phyloP scores from a whole-genome alignment of 2,329 filamentous ascomycete species.

The Fusarium cyanostomum region DNA sequence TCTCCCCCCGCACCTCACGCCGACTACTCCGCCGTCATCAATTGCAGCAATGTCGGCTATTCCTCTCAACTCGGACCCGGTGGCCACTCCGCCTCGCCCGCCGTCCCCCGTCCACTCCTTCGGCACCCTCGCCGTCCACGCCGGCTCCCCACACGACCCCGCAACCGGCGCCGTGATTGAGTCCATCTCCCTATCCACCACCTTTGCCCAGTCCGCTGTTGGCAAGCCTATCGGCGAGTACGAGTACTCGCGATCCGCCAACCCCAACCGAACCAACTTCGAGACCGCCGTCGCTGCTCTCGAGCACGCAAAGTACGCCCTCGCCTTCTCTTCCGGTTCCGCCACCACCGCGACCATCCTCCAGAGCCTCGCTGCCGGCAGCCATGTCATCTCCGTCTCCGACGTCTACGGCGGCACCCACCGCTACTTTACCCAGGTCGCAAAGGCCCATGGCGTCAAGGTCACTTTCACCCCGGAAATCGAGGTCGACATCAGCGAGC shows the following conservation, averaged over 20 bases:
- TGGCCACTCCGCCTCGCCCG: conserved; percentile 78
- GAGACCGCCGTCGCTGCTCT: conserved; percentile 90
- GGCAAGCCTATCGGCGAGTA: conserved; percentile 88
- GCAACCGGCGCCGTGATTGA: conserved; percentile 95
- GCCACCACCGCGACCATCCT: conserved; percentile 93
- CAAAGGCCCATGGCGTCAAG: conserved; percentile 89
- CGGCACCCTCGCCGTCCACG: conserved; percentile 94
- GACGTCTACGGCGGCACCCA: conserved; percentile 99
- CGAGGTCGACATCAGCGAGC: conserved; percentile 82
- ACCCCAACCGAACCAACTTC: conserved; percentile 96
- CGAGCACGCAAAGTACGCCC: conserved; percentile 90
- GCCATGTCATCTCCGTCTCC: conserved; percentile 94
- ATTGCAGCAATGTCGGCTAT: conserved; percentile 34
- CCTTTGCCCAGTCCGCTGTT: conserved; percentile 90
- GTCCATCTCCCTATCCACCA: conserved; percentile 94
- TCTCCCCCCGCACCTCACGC: background rate
- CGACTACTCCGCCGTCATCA: background rate
- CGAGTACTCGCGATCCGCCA: conserved; percentile 93
- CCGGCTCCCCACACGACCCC: conserved; percentile 89
- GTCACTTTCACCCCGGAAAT: conserved; percentile 96
- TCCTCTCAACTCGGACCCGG: conserved; percentile 57
- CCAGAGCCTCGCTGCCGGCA: conserved; percentile 88
- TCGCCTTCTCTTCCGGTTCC: conserved; percentile 94
- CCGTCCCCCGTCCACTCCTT: conserved; percentile 80
- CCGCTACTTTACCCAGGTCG: conserved; percentile 98